phyloP scores from a whole-genome alignment of 257 asterid genomes.

The Fraxinus cuspidata region DNA sequence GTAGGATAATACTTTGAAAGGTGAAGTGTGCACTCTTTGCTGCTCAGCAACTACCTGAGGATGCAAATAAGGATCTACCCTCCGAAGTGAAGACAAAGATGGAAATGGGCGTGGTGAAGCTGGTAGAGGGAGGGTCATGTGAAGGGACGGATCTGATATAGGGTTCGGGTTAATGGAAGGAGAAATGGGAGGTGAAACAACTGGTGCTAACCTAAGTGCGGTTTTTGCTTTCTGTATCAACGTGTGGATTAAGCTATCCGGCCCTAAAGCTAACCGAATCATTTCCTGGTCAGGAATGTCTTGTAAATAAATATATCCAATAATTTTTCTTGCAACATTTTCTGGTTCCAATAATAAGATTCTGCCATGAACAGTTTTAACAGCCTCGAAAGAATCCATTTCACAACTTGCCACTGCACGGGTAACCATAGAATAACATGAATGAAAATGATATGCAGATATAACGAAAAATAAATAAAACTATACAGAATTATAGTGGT shows the following conservation, averaged over 20 bases:
- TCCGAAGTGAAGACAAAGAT: conserved; percentile 30
- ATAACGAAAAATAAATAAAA: no score
- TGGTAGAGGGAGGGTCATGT: conserved; percentile 34
- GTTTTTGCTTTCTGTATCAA: conserved; percentile 54
- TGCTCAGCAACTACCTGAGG: conserved; percentile 35
- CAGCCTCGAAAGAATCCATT: conserved; percentile 73
- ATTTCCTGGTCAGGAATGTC: conserved; percentile 71
- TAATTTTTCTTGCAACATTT: conserved; percentile 58
- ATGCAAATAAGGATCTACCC: conserved; percentile 47
- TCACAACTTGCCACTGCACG: conserved; percentile 20
- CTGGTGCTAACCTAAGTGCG: conserved; percentile 34
- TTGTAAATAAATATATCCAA: conserved; percentile 60
- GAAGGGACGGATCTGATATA: conserved; percentile 43
- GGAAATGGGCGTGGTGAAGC: conserved; percentile 43
- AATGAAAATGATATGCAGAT: not conserved
- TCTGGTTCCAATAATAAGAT: conserved; percentile 63
- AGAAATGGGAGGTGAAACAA: conserved; percentile 58
- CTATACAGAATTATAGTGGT: not conserved
- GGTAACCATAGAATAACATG: not conserved
- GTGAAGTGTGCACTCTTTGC: conserved; percentile 30
- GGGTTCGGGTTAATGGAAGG: conserved; percentile 48
- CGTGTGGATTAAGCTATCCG: conserved; percentile 56
- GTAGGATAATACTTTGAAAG: conserved; percentile 30
- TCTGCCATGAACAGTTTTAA: conserved; percentile 53
- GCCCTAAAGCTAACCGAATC: conserved; percentile 82